Evolutionary conservation across 768 basidiomycete genomes (phyloP).

Genomic region (Punctularia strigosozonata): DNA sequence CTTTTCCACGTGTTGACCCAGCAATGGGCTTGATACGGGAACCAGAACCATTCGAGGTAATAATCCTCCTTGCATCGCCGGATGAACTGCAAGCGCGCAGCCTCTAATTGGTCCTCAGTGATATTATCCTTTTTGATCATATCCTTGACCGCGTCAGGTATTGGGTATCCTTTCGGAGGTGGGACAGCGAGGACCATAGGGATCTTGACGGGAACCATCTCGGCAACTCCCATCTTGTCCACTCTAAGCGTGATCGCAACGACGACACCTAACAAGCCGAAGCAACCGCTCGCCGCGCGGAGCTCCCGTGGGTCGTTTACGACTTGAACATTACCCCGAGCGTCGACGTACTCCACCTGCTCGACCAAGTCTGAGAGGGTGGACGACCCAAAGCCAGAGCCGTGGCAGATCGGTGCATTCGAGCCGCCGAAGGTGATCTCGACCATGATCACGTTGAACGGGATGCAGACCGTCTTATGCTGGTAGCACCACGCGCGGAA

Average conservation of each 20-base stretch:
- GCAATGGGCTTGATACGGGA: conserved; percentile 14
- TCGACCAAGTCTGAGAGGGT: conserved; percentile 17
- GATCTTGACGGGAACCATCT: conserved; percentile 12
- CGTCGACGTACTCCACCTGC: conserved; percentile 16
- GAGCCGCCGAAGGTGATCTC: conserved; percentile 18
- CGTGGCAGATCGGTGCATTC: conserved; percentile 17
- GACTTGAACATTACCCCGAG: conserved; percentile 10
- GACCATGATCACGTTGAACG: conserved; percentile 19
- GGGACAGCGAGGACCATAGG: conserved; percentile 14
- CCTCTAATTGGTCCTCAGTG: conserved; percentile 8
- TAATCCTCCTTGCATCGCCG: conserved; percentile 14
- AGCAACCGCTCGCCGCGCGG: conserved; percentile 16
- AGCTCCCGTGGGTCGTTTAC: conserved; percentile 13
- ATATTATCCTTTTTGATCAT: conserved; percentile 9
- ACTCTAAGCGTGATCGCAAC: conserved; percentile 14
- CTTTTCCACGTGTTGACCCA: conserved; percentile 18
- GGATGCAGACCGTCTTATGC: conserved; percentile 10
- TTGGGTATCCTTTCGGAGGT: conserved; percentile 12
- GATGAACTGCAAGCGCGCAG: conserved; percentile 12
- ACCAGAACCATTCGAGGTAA: conserved; percentile 20
- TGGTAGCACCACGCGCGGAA: conserved; percentile 15
- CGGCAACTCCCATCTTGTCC: conserved; percentile 15
- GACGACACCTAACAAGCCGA: conserved; percentile 17
- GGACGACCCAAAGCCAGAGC: conserved; percentile 12
- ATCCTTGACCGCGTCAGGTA: conserved; percentile 10